Base-by-base conservation (phyloP, 805 yeast species). In the Tetrapisispora arboricola region DNA sequence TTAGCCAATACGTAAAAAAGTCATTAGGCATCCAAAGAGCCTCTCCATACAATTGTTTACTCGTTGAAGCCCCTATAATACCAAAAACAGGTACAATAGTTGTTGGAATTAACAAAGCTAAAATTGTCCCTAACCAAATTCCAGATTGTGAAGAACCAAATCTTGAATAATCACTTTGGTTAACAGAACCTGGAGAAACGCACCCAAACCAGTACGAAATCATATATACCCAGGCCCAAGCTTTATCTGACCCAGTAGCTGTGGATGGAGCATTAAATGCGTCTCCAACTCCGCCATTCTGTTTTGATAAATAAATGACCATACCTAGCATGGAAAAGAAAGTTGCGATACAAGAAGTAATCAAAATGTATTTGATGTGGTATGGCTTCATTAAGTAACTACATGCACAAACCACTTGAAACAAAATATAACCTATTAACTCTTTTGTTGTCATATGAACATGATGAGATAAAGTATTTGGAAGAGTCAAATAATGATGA, bases 361-460 rank as follows among this genome's bases (percentile, higher is more conserved):
- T 64, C 38, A 68, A 55, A 20, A 64, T 52, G 26, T 50, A 45
- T 48, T 67, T 66, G 52, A 67, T 58, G 34, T 55, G 64, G 46
- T 71, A 70, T 4, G 78, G 78, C 43, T 63, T 70, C 41, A 70
- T 45, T 34, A 50, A 36, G 42, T 68, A 64, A 45, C 65, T 61
- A 15, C 68, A 66, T 9, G 66, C 55, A 7, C 67, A 63, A 30
- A 73, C 47, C 5, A 72, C 36, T 44, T 72, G 73, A 56, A 70
- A 75, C 17, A 64, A 41, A 32, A 65, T 44, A 41, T 65, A 67
- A 2, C 68, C 68, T 29, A 66, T 54, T 30, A 66, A 44, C 26
- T 64, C 64, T 47, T 57, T 59, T 13, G 63, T 58, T 2, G 61
- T 49, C 67, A 67, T 63, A 26, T 58, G 51, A 2, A 65, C 65